Evolutionary conservation across 2,329 filamentous ascomycete species (phyloP), one percentile per base, ranked within the genome.

Genomic region (Ambrosiella cleistominuta): DNA sequence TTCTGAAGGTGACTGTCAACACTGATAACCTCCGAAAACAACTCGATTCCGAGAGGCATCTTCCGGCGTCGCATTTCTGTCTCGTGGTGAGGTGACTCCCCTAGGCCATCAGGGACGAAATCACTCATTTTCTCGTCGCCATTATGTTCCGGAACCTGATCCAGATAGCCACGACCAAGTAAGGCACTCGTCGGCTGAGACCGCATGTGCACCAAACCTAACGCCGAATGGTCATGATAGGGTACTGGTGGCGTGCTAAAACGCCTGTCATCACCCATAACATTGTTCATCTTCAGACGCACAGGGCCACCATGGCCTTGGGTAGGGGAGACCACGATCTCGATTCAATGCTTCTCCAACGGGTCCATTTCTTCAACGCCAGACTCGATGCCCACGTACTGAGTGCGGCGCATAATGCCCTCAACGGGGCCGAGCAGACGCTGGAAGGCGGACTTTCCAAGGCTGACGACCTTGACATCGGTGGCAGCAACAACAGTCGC

Each of bases 361-460:
- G 83, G 83, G 67, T 86, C 83, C 68, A 85, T 75, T 64, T 82
- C 78, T 67, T 85, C 80, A 7, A 83, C 80, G 5, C 80, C 79
- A 19, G 77, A 75, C 68, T 75, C 77, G 64, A 81, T 75, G 35
- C 75, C 76, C 61, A 77, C 73, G 64, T 83, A 83, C 66, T 76
- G 75, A 52, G 79, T 88, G 66, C 93, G 80, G 70, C 93, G 79
- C 87, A 98, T 88, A 68, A 97, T 94, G 61, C 88, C 84, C 71
- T 95, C 89, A 36, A 97, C 90, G 0, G 91, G 90, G 1, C 93
- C 93, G 39, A 98, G 75, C 65, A 98, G 74, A 64, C 93, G 79
- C 74, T 96, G 91, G 72, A 98, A 98, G 5, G 91, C 93, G 65
- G 88, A 88, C 71, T 96, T 95, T 64, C 89, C 89, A 53, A 98